Percentiles rank a stretch among this genome's conserved stretches.
These are phyloP conservation scores for Exophiala bonariae DNA, from an alignment of 2,329 filamentous ascomycete genomes.

Conservation along the genomic window DNA sequence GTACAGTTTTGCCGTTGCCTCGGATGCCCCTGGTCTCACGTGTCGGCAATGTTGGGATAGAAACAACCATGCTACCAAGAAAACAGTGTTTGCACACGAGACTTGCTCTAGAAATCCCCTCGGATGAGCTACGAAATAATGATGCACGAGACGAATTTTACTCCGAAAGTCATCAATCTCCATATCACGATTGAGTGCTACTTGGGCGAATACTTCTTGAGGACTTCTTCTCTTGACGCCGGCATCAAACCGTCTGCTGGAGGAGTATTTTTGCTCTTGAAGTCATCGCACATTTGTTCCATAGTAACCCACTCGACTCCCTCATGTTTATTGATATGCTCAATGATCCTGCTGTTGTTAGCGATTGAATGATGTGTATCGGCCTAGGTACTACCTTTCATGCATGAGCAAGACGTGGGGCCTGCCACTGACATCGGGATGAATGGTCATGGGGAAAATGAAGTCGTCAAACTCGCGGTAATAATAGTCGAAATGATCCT, in stretches of 20 bases:
- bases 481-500: constrained; percentile 67
- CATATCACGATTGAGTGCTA: too few relatives aligned
- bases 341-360: constrained; percentile 54
- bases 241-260: constrained; percentile 63
- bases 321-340: constrained; percentile 65
- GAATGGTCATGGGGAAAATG: constrained; percentile 74
- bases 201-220: constrained; percentile 9
- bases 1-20: too few relatives aligned
- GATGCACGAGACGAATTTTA: too few relatives aligned
- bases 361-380: neutral
- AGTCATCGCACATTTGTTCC: constrained; percentile 70
- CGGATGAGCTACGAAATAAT: too few relatives aligned
- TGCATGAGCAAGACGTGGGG: constrained; percentile 75
- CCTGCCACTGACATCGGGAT: constrained; percentile 70
- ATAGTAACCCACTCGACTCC: constrained; percentile 53
- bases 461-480: constrained; percentile 77
- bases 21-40: too few relatives aligned
- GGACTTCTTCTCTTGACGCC: constrained; percentile 35
- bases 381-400: constrained; percentile 43
- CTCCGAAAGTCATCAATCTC: too few relatives aligned
- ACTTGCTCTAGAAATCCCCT: too few relatives aligned
- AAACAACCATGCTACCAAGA: too few relatives aligned
- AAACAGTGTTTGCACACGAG: too few relatives aligned
- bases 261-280: constrained; percentile 64
- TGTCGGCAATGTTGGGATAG: too few relatives aligned